Conservation (phyloP, 2,329 filamentous ascomycete species). For the Xylaria sp. region DNA sequence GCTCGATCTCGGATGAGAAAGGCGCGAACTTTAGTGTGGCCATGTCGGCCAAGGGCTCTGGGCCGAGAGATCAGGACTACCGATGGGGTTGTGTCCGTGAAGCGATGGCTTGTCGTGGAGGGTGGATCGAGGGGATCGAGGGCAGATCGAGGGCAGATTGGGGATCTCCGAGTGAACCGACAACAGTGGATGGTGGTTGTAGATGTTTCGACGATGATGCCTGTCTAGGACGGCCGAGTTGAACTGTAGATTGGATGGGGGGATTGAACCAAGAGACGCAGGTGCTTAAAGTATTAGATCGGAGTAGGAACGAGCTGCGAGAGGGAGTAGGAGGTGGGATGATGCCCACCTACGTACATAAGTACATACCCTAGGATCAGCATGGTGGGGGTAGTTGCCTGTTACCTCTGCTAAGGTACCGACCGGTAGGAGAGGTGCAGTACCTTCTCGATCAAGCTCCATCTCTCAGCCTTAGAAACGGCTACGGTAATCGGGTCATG, state of each 20-base stretch:
- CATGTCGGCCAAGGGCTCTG: conserved; percentile 41
- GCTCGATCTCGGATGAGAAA: conserved; percentile 92
- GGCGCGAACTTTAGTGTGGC: conserved; percentile 77
- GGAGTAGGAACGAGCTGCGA: neutral
- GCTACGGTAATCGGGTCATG: neutral
- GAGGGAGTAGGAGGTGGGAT: conserved; percentile 6
- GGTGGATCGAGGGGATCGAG: neutral
- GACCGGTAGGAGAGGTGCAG: neutral
- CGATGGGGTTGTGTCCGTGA: neutral
- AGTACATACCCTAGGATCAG: neutral
- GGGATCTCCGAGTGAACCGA: neutral
- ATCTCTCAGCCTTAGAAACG: conserved; percentile 12
- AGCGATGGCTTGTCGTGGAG: neutral
- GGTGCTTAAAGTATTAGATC: neutral
- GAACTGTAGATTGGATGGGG: neutral
- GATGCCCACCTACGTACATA: neutral
- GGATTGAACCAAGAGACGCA: conserved; percentile 2
- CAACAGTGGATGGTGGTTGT: neutral
- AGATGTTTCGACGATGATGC: neutral
- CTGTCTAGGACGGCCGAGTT: neutral
- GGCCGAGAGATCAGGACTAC: neutral
- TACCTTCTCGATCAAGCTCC: conserved; percentile 11
- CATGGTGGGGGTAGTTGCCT: neutral
- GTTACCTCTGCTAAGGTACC: neutral
- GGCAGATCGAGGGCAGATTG: neutral